Conservation (phyloP, 2,329 filamentous ascomycete species). For the Cladosporium sp. region DNA sequence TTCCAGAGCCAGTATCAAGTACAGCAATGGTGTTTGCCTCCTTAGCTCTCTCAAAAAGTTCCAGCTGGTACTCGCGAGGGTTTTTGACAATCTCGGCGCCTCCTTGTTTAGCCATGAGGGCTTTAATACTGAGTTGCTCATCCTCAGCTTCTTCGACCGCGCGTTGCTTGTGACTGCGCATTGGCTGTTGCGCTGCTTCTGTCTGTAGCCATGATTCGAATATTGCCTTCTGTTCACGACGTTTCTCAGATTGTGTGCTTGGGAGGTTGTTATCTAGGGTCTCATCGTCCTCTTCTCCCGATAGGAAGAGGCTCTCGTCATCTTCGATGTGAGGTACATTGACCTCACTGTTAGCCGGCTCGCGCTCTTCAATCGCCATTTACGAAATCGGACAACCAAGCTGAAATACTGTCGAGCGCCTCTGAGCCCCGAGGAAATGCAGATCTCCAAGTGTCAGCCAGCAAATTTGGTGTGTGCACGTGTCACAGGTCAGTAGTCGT, state of each 20-base stretch:
- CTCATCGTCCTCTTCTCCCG: conserved; percentile 19
- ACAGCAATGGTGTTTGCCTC: conserved; percentile 85
- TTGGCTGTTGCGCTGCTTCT: conserved; percentile 38
- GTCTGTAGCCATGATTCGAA: conserved; percentile 41
- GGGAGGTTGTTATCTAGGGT: conserved; percentile 12
- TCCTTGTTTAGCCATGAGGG: conserved; percentile 51
- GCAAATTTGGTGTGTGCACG: too few species aligned
- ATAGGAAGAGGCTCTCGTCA: background rate
- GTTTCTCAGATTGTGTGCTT: conserved; percentile 33
- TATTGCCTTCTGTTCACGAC: conserved; percentile 38
- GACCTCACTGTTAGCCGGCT: background rate
- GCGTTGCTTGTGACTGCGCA: conserved; percentile 25
- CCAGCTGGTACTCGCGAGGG: conserved; percentile 85
- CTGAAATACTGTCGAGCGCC: too few species aligned
- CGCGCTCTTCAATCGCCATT: background rate
- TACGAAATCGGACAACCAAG: background rate
- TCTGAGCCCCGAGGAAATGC: too few species aligned
- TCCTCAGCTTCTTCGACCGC: conserved; percentile 31
- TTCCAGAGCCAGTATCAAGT: conserved; percentile 89
- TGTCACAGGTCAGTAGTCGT: background rate
- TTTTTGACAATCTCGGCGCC: conserved; percentile 62
- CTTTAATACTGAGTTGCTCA: conserved; percentile 49
- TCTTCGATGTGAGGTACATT: background rate
- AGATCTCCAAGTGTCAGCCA: too few species aligned
- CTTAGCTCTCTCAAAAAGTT: conserved; percentile 86